Evolutionary conservation across 495 filamentous ascomycete species (phyloP), one percentile per base, ranked within the genome.

Genomic region (Letharia columbiana): DNA sequence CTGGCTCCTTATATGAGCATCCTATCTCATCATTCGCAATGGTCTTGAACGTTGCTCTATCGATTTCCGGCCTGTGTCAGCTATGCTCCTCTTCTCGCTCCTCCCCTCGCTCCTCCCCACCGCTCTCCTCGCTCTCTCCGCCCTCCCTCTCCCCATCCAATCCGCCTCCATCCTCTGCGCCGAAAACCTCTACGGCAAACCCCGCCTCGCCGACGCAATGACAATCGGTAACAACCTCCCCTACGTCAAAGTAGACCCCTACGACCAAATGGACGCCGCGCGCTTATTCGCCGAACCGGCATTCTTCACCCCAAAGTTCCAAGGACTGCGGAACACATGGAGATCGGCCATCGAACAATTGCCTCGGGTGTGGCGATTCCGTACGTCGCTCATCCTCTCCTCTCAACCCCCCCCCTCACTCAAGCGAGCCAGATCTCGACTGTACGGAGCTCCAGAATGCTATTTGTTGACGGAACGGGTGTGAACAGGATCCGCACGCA

Each of bases 221-320:
- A 15, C 62, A 2, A 4, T 56, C 37, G 15, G 17, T 35, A 20
- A 50, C 7, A 50, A 6, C 35, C 50, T 64, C n/a, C 62, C 62
- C 23, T 56, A 40, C 45, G 47, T 40, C 10, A 49, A 56, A 18
- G 1, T 1, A 12, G 62, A 64, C 49, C 47, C 62, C 11, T 20
- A 40, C 3, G 3, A 35, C n/a, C 18, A 64, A 35, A 40, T 56
- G 33, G 50, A 50, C n/a, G 49, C 18, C 39, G 2, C 2, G 6
- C 31, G 62, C n/a, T 18, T n/a, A 15, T 64, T 64, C 50, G 62
- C 62, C 35, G 62, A 64, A 31, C 62, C 62, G 12, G 62, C 33
- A 2, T 64, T 56, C 62, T 64, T 64, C 47, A 17, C 28, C 6
- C 62, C 62, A 3, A 56, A 23, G 23, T 64, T 64, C 49, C 47